Base-by-base conservation (phyloP, 257 asterid genomes). In the Solanum pinnatisectum region DNA sequence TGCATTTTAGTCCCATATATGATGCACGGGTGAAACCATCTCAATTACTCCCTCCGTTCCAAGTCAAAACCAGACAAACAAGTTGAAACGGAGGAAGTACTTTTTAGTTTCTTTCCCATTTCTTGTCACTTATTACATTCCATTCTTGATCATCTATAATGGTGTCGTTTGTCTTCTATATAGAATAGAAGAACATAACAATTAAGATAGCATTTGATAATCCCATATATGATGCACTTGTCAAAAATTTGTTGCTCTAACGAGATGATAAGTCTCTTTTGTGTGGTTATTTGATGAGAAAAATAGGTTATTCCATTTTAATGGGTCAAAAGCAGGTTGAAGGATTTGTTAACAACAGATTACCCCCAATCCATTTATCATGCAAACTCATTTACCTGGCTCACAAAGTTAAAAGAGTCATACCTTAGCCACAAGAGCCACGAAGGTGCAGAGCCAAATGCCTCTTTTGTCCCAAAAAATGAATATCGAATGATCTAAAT, bases 361-460 rank as follows among this genome's bases (percentile, higher is more conserved):
- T 33, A 85, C 23, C 56, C 5, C 67, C 23, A 25, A 12, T 44
- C 74, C 27, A 44, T 39, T 76, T 76, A 77, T 7, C 60, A 7
- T 5, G 25, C 25, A 3, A 46, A 81, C 68, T 18, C 30, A 71
- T 82, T 30, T 32, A 82, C 30, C 44, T 10, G 25, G 70, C 70
- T 82, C 8, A 10, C 70, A 82, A 18, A 82, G 68, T 82, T 18
- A 46, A 2, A 27, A 49, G 30, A 15, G 11, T 30, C 86, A 32
- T 89, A 92, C 94, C 94, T 90, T 90, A 97, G 92, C 99, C 99
- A 97, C 35, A 93, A 94, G 91, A 94, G 94, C 98, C 96, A 96
- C 37, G 95, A 87, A 88, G 99, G 99, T 87, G 98, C 93, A 81
- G 83, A 90, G 9, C 98, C 99, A 84, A 94, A 84, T 82, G 94